Conservation (phyloP, 352 stramenopile species). For the Pythium oligandrum region DNA sequence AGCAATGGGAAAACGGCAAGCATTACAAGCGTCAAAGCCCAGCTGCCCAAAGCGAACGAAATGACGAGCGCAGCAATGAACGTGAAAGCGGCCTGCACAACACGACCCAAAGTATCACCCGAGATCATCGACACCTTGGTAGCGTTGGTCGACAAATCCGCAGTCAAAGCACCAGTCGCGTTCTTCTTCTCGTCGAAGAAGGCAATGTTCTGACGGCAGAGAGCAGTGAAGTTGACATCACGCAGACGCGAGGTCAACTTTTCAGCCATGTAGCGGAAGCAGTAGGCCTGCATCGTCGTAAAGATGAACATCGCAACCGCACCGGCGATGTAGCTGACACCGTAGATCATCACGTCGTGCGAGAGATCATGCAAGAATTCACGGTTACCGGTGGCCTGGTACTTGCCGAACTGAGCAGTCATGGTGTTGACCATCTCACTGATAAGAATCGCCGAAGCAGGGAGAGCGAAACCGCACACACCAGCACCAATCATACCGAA, state of each 20-base stretch:
- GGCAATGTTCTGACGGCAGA: conserved; percentile 24
- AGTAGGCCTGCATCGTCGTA: conserved; percentile 15
- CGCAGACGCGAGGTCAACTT: conserved; percentile 24
- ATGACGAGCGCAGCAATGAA: conserved; percentile 26
- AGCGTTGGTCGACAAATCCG: conserved; percentile 28
- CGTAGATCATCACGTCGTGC: conserved; percentile 14
- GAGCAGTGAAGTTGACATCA: conserved; percentile 23
- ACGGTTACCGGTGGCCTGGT: conserved; percentile 5
- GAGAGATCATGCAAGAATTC: conserved; percentile 16
- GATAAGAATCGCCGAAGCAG: conserved; percentile 11
- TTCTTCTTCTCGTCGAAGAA: conserved; percentile 27
- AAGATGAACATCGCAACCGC: conserved; percentile 17
- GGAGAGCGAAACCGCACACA: background rate
- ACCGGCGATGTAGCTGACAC: conserved; percentile 19
- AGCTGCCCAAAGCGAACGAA: conserved; percentile 32
- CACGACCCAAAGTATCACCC: conserved; percentile 21
- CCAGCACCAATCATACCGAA: background rate
- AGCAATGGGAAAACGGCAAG: conserved; percentile 38
- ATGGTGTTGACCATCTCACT: conserved; percentile 18
- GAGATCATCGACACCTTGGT: conserved; percentile 25
- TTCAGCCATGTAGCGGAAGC: conserved; percentile 22
- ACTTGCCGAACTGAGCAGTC: conserved; percentile 17
- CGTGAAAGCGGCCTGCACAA: conserved; percentile 28
- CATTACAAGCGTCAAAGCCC: conserved; percentile 45
- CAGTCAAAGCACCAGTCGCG: conserved; percentile 15